Base-by-base conservation (phyloP, 208 protist species). In the Entamoeba moshkovskii region DNA sequence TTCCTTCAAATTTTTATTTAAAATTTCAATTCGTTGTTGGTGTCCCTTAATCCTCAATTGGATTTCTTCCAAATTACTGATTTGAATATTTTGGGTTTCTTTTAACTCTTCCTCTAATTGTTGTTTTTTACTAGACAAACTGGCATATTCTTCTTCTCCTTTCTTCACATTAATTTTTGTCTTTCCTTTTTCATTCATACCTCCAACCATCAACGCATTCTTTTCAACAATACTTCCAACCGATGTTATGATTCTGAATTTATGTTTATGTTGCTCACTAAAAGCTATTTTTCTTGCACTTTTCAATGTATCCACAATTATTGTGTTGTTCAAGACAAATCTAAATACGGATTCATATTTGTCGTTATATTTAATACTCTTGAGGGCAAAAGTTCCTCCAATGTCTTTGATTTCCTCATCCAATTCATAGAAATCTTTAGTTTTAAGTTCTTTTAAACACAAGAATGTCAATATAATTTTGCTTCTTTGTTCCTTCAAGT, bases 391-490 rank as follows among this genome's bases (percentile, higher is more conserved):
- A 29, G 18, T 42, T 85, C 29, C 59, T 42, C 59, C 59, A 38
- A 85, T 29, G n/a, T 38, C 59, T 1, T 85, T 85, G 8, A 85
- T 42, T 29, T 85, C 33, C 8, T 85, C 59, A 38, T 85, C 59
- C 16, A 85, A 22, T 38, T 85, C 59, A 38, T 33, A 85, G 33
- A 85, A 85, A 38, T 85, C 59, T 85, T 85, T 85, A 33, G 29
- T 85, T 29, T 38, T 85, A 33, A 85, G n/a, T 13, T 85, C 59
- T 38, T 85, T 85, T 38, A 85, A 85, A 29, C 59, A 85, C 25
- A 99, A 95, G 94, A 99, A 99, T 0, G 98, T 99, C 94, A 98
- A 85, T 33, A 85, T 22, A 85, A 85, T 29, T 33, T 97, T 97
- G 45, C 98, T 95, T 45, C 97, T 96, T 94, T 99, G 97, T 94